phyloP scores from a whole-genome alignment of 2,329 filamentous ascomycete genomes.

The Colletotrichum sojae region DNA sequence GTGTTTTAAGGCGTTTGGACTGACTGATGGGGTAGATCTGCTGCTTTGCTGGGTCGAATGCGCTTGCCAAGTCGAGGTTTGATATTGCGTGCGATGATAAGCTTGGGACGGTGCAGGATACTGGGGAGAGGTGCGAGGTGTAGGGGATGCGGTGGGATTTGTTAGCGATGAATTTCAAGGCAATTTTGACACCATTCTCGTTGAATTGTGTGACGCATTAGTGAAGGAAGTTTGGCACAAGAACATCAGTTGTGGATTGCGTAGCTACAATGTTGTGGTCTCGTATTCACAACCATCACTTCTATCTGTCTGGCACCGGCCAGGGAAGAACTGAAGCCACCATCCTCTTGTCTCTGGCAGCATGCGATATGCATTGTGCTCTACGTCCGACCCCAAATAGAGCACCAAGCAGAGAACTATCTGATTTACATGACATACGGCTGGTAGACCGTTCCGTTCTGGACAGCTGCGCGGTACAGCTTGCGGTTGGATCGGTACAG shows the following conservation, averaged over 20 bases:
- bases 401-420: too few relatives aligned
- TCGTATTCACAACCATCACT: too few relatives aligned
- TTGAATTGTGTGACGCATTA: not conserved
- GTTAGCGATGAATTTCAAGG: not conserved
- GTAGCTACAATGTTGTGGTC: too few relatives aligned
- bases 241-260: too few relatives aligned
- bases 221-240: too few relatives aligned
- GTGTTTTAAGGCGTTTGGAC: not conserved
- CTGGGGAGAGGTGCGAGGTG: slow-evolving; percentile 11
- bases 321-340: too few relatives aligned
- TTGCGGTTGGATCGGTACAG: slow-evolving; percentile 42
- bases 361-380: too few relatives aligned
- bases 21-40: slow-evolving; percentile 7
- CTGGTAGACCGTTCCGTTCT: slow-evolving; percentile 40
- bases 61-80: not conserved
- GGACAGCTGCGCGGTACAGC: slow-evolving; percentile 36
- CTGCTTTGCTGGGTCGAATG: slow-evolving; percentile 19
- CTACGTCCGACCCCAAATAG: too few relatives aligned
- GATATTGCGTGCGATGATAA: slow-evolving; percentile 30
- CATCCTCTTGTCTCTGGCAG: too few relatives aligned
- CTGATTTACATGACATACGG: slow-evolving; percentile 39
- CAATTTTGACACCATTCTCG: not conserved
- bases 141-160: not conserved
- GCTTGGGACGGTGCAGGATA: slow-evolving; percentile 15
- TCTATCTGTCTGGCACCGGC: too few relatives aligned